phyloP scores from a whole-genome alignment of 495 filamentous ascomycete genomes.

The Lineolata rhizophorae region DNA sequence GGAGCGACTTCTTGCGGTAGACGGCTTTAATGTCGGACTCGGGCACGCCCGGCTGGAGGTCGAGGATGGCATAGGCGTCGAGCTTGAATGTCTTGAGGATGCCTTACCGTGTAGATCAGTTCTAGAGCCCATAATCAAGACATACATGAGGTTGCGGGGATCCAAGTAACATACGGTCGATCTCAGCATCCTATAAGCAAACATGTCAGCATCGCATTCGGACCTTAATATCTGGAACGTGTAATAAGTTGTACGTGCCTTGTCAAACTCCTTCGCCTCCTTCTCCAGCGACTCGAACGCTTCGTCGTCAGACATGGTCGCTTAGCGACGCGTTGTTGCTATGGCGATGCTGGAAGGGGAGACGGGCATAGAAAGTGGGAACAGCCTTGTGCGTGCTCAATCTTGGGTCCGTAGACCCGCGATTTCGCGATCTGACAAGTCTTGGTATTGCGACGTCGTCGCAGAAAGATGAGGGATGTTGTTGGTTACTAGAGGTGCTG shows the following conservation, averaged over 20 bases:
- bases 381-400: too few relatives aligned
- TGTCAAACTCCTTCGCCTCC: conserved; percentile 76
- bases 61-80: conserved; percentile 87
- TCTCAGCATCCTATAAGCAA: conserved; percentile 60
- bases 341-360: too few relatives aligned
- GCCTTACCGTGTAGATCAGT: conserved; percentile 8
- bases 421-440: too few relatives aligned
- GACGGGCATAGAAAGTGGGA: too few relatives aligned
- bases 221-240: conserved; percentile 2
- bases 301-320: too few relatives aligned
- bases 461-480: too few relatives aligned
- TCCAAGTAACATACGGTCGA: conserved; percentile 34
- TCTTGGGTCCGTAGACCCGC: too few relatives aligned
- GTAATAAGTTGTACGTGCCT: conserved; percentile 23
- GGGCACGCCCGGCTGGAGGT: conserved; percentile 83
- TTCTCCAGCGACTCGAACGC: conserved; percentile 66
- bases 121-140: too few relatives aligned
- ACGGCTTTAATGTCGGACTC: conserved; percentile 87
- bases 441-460: too few relatives aligned
- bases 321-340: too few relatives aligned
- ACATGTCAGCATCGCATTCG: background rate
- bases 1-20: conserved; percentile 89
- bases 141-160: conserved; percentile 1
- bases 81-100: conserved; percentile 78
- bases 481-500: too few relatives aligned